Conservation (phyloP, 176 grass and related monocot genomes). For the Avena insularis region DNA sequence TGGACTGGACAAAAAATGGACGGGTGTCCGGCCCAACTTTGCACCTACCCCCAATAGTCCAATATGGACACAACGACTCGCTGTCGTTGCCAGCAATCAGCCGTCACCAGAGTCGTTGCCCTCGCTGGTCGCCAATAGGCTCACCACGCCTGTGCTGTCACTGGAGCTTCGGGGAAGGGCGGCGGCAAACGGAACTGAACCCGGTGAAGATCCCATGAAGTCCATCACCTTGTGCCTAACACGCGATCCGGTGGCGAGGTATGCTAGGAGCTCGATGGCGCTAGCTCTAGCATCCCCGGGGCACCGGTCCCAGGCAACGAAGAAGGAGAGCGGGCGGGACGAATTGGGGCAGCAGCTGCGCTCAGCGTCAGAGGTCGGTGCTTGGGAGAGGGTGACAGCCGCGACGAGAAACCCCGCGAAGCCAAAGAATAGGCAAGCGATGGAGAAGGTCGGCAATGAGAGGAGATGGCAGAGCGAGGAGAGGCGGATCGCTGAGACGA, state of each 20-base stretch:
- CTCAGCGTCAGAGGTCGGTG: background rate
- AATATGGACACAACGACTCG: too few species aligned
- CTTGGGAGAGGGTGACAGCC: slow-evolving; percentile 41
- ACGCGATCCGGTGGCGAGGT: slow-evolving; percentile 44
- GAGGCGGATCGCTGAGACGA: slow-evolving; percentile 48
- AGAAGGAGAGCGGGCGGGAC: slow-evolving; percentile 69
- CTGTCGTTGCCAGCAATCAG: too few species aligned
- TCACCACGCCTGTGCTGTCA: too few species aligned
- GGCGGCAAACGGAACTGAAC: slow-evolving; percentile 70
- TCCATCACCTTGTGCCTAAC: slow-evolving; percentile 90
- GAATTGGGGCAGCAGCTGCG: slow-evolving; percentile 56
- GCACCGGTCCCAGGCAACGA: slow-evolving; percentile 74
- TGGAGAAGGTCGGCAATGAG: slow-evolving; percentile 60
- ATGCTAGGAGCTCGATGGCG: slow-evolving; percentile 38
- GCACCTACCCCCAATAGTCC: too few species aligned
- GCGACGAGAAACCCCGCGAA: slow-evolving; percentile 69
- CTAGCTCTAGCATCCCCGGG: slow-evolving; percentile 7
- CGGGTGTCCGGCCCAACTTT: too few species aligned
- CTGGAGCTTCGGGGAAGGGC: background rate
- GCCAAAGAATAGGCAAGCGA: slow-evolving; percentile 72
- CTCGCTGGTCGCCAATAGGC: too few species aligned
- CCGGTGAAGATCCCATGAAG: slow-evolving; percentile 99
- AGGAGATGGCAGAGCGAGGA: slow-evolving; percentile 48
- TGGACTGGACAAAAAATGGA: too few species aligned
- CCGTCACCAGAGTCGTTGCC: too few species aligned